phyloP scores from a whole-genome alignment of 495 filamentous ascomycete genomes.

The Tuber borchii region DNA sequence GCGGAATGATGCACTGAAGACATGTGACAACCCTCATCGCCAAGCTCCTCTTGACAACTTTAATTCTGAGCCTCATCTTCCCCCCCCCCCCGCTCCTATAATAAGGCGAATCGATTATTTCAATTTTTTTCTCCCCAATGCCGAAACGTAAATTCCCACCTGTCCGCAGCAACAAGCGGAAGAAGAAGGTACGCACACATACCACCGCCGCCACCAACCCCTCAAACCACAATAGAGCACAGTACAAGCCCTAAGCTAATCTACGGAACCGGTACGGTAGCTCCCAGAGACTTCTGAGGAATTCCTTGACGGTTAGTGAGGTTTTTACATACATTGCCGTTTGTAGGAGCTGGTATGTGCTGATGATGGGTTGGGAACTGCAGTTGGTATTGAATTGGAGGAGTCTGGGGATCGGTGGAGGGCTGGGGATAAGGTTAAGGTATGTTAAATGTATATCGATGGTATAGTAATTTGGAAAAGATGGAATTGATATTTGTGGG shows the following conservation, averaged over 20 bases:
- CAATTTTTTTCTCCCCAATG: constrained; percentile 12
- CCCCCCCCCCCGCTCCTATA: constrained; percentile 13
- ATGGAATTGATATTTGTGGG: constrained; percentile 9
- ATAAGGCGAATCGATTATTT: background rate
- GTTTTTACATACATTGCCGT: background rate
- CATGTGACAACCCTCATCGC: background rate
- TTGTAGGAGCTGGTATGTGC: background rate
- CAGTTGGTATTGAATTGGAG: constrained; percentile 34
- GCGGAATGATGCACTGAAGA: too few relatives aligned
- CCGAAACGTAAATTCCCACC: constrained; percentile 23
- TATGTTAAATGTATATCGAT: background rate
- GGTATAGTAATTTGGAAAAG: background rate
- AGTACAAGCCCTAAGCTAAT: background rate
- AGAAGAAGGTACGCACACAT: constrained; percentile 21
- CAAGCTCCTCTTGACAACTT: constrained; percentile 11
- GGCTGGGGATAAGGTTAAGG: constrained; percentile 37
- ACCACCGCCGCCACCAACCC: background rate
- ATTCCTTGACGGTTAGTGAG: constrained; percentile 30
- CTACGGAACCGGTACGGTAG: constrained; percentile 7
- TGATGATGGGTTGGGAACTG: background rate
- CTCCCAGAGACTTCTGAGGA: constrained; percentile 34
- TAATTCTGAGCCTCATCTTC: constrained; percentile 21
- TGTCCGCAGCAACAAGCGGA: constrained; percentile 21
- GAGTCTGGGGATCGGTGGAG: constrained; percentile 40
- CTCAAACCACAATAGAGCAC: background rate